Evolutionary conservation across 345 rosid species (phyloP), one percentile per base, ranked within the genome.

Genomic region (Populus nigra): DNA sequence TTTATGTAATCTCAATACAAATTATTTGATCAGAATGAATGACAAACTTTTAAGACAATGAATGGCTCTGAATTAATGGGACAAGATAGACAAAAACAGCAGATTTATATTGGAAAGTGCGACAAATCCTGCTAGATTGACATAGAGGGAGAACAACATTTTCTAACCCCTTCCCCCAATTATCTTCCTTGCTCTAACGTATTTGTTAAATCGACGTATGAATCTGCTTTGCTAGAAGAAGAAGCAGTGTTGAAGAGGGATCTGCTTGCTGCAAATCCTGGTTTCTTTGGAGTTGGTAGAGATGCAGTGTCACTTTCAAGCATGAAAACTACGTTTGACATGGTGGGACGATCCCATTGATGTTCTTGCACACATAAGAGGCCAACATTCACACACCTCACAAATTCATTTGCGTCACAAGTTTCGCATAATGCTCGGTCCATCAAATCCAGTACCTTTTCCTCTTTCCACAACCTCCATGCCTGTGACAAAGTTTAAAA

Each of bases 361-460:
- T 85, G 81, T 73, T 85, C 86, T 73, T 85, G 84, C 16, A 83
- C 83, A 16, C 86, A 85, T 41, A 82, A 59, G 10, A 85, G 77
- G 22, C 71, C 85, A 8, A 85, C 63, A 69, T 73, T 70, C 39
- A 75, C 65, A 65, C 88, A 85, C 73, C 61, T 82, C 22, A 80
- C 1, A 8, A 78, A 50, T 73, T 75, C 80, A 29, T 59, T 69
- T 7, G 25, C 27, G 10, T 81, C 65, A 45, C 67, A 73, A 27
- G 36, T 73, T 25, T 63, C 50, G 11, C 41, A 11, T 6, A 77
- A 13, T 69, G n/a, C 53, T 29, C 70, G 15, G 27, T 81, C 84
- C 78, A 81, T 45, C 50, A 76, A 57, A 27, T 81, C 72, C 71
- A 77, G 5, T 38, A 66, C 65, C 23, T 65, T 68, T n/a, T 29